phyloP scores from a whole-genome alignment of 1,139 yeast genomes.

The Kurtzmaniella quercitrusa region DNA sequence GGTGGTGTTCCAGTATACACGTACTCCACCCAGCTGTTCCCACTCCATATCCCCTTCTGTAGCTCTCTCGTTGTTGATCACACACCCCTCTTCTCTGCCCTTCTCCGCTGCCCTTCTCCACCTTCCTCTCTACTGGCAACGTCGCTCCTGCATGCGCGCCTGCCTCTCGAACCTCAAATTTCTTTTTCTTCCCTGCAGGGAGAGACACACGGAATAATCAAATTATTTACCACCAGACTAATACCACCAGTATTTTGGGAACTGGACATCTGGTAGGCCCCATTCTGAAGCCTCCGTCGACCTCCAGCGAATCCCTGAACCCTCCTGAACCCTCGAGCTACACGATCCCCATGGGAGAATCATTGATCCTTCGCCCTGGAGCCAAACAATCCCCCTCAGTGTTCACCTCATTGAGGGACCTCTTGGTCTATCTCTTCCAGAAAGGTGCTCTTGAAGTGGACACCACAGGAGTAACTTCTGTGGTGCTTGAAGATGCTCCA shows the following conservation, averaged over 20 bases:
- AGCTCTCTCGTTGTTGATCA: too few species aligned
- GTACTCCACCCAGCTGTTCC: too few species aligned
- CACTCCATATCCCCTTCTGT: too few species aligned
- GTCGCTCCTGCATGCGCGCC: neutral
- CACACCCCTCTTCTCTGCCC: too few species aligned
- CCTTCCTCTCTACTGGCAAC: neutral
- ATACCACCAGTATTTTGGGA: neutral
- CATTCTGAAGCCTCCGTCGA: too few species aligned
- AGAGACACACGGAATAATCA: neutral
- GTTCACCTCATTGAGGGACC: conserved; percentile 7
- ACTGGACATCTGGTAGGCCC: neutral
- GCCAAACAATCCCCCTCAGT: neutral
- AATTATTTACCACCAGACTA: neutral
- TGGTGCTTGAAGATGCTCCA: neutral
- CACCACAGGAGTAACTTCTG: conserved; percentile 10
- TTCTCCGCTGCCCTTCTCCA: too few species aligned
- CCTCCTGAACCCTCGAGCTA: too few species aligned
- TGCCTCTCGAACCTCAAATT: neutral
- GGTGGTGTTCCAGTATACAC: too few species aligned
- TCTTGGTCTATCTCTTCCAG: conserved; percentile 25
- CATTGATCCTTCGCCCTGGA: neutral
- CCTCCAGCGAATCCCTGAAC: too few species aligned
- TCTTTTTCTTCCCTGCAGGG: neutral
- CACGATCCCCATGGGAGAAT: neutral
- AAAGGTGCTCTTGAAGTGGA: conserved; percentile 35